Evolutionary conservation across 805 yeast genomes (phyloP).

Genomic region (Hanseniaspora occidentalis): DNA sequence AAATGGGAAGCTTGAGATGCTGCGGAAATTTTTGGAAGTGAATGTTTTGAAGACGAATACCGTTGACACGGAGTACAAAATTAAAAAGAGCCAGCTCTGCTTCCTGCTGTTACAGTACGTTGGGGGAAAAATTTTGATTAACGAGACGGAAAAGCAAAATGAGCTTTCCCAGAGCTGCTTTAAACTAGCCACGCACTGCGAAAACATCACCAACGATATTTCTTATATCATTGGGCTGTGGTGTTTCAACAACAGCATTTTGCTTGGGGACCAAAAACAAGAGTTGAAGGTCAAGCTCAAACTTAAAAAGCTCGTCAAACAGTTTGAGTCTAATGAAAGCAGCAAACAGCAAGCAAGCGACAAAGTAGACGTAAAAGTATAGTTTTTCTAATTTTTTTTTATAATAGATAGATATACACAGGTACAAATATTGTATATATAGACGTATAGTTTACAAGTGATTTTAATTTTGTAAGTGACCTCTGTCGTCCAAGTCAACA

Average conservation of each 20-base stretch:
- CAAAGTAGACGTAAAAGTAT: no score
- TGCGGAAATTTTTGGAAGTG: conserved; percentile 12
- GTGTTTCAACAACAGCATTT: conserved; percentile 22
- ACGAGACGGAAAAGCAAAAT: conserved; percentile 17
- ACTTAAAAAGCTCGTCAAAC: conserved; percentile 13
- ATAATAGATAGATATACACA: no score
- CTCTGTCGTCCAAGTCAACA: conserved; percentile 64
- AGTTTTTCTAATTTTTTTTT: no score
- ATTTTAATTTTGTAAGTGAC: conserved; percentile 34
- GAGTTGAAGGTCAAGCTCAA: conserved; percentile 17
- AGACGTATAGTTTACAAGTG: no score
- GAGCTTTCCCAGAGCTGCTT: conserved; percentile 19
- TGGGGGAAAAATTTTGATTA: conserved; percentile 20
- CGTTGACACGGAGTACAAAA: conserved; percentile 4
- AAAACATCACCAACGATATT: conserved; percentile 10
- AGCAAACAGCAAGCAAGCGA: no score
- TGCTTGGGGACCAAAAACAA: conserved; percentile 21
- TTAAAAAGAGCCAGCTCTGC: conserved; percentile 19
- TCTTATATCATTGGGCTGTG: conserved; percentile 20
- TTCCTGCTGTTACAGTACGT: conserved; percentile 19
- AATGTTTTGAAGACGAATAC: not conserved
- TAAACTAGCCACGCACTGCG: conserved; percentile 15
- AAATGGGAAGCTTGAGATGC: conserved; percentile 11
- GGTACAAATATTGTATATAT: no score
- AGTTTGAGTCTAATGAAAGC: not conserved